Base-by-base conservation (phyloP, 148 eudicot species). In the Rhododendron henanense region DNA sequence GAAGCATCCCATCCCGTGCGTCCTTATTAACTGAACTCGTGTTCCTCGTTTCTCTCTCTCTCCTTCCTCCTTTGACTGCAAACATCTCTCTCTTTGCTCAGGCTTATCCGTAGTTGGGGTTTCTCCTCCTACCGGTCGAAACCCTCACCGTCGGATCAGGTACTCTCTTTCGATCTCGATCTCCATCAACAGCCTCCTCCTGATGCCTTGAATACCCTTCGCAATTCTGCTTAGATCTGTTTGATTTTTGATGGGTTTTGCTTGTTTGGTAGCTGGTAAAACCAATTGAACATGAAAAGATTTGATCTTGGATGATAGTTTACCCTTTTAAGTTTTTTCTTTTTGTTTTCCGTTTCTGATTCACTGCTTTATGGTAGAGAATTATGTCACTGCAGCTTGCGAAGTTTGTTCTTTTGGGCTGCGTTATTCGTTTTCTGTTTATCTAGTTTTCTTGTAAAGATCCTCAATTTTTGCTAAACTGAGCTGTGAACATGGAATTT, bases 121-220 rank as follows among this genome's bases (percentile, higher is more conserved):
- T 89, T 86, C 39, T 61, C 83, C 61, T 81, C 81, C 39, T 67
- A 47, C 33, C 90, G 51, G 25, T 76, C 83, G 81, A 81, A 88
- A 88, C 91, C 92, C 87, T 83, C 59, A 69, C 71, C 63, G 50
- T 85, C 92, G 90, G 90, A 90, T 92, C 93, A 88, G 93, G 95
- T 93, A 85, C n/a, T 51, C 76, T 81, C 80, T 80, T 4, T n/a
- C 39, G n/a, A 44, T 59, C 47, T n/a, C 23, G 25, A 44, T 14
- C 47, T 44, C 50, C 50, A 10, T 47, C 11, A 47, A 39, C 45
- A n/a, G 35, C 19, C 78, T 14, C 28, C 13, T 8, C 75, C n/a
- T 35, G 45, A 1, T 69, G 9, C 5, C 39, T 55, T 5, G 16
- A 71, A 35, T 74, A 53, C 35, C n/a, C 35, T 48, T 23, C 81